A percentile compares a stretch with the other conserved stretches of the same genome.
These are phyloP conservation scores for Lachnellula occidentalis DNA, from an alignment of 2,329 filamentous ascomycete genomes.

Conservation along the genomic window DNA sequence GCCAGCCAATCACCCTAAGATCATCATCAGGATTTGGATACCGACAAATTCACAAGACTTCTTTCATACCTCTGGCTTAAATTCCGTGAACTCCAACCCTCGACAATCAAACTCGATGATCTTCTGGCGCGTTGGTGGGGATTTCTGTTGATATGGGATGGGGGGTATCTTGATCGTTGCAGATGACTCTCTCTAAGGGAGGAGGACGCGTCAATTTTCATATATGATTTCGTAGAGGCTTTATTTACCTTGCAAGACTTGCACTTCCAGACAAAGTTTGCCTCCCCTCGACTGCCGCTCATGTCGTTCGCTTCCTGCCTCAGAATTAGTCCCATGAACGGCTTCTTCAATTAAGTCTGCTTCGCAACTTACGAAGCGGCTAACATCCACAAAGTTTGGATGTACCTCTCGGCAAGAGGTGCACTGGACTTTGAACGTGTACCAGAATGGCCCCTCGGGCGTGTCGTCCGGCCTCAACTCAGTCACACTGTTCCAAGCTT, in stretches of 20 bases:
- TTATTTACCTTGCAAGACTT: conserved; percentile 84
- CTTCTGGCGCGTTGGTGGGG: conserved; percentile 69
- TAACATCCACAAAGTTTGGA: conserved; percentile 79
- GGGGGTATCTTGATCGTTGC: conserved; percentile 76
- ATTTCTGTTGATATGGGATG: conserved; percentile 61
- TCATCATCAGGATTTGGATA: not conserved
- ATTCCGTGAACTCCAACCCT: conserved; percentile 86
- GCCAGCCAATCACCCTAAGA: conserved; percentile 81
- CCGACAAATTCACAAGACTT: not conserved
- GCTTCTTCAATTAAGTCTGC: too few species aligned
- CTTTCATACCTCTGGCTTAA: conserved; percentile 72
- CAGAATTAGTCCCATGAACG: not conserved
- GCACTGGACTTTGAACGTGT: conserved; percentile 97
- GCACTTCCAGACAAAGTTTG: conserved; percentile 99
- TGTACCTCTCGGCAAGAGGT: conserved; percentile 94
- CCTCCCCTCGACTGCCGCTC: conserved; percentile 88
- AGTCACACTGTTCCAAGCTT: conserved; percentile 61
- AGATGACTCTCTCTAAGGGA: conserved; percentile 69
- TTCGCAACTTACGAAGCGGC: conserved; percentile 62
- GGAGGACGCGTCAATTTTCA: not conserved
- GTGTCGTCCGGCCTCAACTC: conserved; percentile 82
- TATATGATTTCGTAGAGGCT: not conserved
- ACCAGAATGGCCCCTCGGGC: conserved; percentile 80
- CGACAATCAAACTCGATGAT: conserved; percentile 91
- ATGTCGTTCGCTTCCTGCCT: conserved; percentile 79